These are phyloP conservation scores for Aspergillus sp. DNA, from an alignment of 2,329 filamentous ascomycete genomes.

Conservation along the genomic window DNA sequence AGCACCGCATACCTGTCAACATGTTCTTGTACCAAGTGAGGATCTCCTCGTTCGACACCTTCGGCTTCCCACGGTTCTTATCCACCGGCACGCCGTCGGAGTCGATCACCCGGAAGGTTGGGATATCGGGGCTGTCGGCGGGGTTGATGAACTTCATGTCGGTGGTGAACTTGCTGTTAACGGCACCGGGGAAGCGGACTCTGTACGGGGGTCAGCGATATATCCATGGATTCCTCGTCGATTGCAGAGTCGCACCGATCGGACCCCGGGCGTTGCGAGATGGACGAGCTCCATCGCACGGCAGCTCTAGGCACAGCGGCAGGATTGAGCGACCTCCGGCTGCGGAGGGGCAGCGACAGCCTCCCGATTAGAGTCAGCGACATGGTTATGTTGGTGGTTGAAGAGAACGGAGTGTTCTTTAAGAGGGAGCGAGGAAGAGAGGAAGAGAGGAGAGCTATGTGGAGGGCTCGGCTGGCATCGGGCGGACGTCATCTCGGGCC, in stretches of 20 bases:
- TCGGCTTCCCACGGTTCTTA: constrained; percentile 53
- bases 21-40: constrained; percentile 55
- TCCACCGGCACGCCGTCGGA: constrained; percentile 80
- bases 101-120: constrained; percentile 86
- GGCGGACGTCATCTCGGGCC: constrained; percentile 5
- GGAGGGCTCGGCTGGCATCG: constrained; percentile 23
- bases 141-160: constrained; percentile 69
- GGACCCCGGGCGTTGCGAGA: constrained; percentile 50
- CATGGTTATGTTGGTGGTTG: constrained; percentile 5
- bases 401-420: constrained; percentile 1
- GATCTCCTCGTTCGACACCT: constrained; percentile 56
- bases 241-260: constrained; percentile 43
- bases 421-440: constrained; percentile 4
- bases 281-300: constrained; percentile 42
- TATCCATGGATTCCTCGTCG: constrained; percentile 3
- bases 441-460: too few relatives aligned
- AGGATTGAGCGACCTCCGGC: not conserved
- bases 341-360: constrained; percentile 3
- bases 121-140: constrained; percentile 62
- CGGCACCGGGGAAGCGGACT: constrained; percentile 76
- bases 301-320: constrained; percentile 2
- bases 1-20: constrained; percentile 41
- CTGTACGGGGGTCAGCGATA: constrained; percentile 29
- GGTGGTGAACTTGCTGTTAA: constrained; percentile 86
- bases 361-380: constrained; percentile 4